phyloP scores from a whole-genome alignment of 805 yeast genomes.

The Grigorovia transvaalensis region DNA sequence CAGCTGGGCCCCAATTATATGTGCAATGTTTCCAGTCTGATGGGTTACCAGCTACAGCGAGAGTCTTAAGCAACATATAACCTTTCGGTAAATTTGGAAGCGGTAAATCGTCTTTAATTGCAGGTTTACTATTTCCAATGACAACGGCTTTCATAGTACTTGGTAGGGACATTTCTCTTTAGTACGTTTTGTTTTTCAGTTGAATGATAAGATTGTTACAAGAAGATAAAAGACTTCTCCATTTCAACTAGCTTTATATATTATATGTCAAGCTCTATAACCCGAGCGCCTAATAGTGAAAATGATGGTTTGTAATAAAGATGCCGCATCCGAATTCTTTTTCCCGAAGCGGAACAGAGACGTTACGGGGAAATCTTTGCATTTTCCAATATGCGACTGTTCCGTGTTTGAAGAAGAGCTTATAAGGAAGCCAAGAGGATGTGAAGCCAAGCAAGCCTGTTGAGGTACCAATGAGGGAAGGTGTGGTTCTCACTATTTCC shows the following conservation, averaged over 20 bases:
- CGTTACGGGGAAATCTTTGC: neutral
- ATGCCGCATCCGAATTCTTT: neutral
- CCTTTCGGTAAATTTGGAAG: constrained; percentile 28
- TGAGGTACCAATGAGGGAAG: no score
- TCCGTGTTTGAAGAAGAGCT: no score
- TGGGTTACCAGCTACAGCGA: constrained; percentile 52
- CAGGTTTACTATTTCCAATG: constrained; percentile 26
- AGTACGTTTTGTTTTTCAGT: neutral
- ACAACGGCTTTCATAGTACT: constrained; percentile 33
- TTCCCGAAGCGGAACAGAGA: neutral
- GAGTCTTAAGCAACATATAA: constrained; percentile 37
- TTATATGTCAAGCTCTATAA: no score
- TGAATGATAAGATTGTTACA: neutral
- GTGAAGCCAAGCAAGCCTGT: no score
- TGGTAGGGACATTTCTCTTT: constrained; percentile 14
- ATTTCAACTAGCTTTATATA: neutral
- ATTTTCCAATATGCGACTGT: no score
- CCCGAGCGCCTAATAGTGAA: neutral
- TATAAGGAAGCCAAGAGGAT: no score
- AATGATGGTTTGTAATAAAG: no score
- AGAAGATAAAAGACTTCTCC: neutral
- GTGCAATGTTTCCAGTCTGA: constrained; percentile 57
- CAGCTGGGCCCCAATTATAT: constrained; percentile 33
- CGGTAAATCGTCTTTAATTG: constrained; percentile 20
- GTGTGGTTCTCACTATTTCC: no score